phyloP scores from a whole-genome alignment of 2,329 filamentous ascomycete genomes.

The Beauveria sp. region DNA sequence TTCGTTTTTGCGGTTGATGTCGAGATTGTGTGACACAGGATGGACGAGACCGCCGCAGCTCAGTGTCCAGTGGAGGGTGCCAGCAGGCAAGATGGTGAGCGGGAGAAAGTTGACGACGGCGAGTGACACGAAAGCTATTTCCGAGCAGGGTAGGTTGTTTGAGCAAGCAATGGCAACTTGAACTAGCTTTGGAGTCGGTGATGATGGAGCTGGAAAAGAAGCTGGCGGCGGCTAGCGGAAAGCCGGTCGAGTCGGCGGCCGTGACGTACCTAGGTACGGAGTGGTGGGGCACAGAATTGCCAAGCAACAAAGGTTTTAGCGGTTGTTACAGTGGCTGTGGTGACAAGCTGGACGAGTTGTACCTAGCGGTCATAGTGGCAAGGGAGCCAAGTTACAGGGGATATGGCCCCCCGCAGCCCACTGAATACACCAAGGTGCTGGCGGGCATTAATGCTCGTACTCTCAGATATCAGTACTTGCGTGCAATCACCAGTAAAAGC shows the following conservation, averaged over 20 bases:
- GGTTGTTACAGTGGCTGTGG: background rate
- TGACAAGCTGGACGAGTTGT: background rate
- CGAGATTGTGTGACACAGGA: background rate
- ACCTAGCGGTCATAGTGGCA: background rate
- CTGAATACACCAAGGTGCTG: too few relatives aligned
- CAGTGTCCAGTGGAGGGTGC: background rate
- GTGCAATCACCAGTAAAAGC: too few relatives aligned
- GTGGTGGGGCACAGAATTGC: background rate
- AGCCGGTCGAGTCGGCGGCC: background rate
- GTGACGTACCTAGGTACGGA: background rate
- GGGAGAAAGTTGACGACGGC: background rate
- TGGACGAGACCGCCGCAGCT: background rate
- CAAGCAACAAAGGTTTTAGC: too few relatives aligned
- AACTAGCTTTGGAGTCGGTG: background rate
- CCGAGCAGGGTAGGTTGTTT: background rate
- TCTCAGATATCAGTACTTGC: too few relatives aligned
- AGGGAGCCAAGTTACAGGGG: background rate
- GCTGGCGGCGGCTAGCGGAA: background rate
- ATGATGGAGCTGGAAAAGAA: background rate
- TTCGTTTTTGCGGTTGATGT: slow-evolving; percentile 1
- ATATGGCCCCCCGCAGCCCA: background rate
- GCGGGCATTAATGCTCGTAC: too few relatives aligned
- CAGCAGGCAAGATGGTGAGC: background rate
- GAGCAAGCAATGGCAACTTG: background rate
- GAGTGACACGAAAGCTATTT: background rate